Base-by-base conservation (phyloP, 306 rosid species). In the Prunus kanzakura region DNA sequence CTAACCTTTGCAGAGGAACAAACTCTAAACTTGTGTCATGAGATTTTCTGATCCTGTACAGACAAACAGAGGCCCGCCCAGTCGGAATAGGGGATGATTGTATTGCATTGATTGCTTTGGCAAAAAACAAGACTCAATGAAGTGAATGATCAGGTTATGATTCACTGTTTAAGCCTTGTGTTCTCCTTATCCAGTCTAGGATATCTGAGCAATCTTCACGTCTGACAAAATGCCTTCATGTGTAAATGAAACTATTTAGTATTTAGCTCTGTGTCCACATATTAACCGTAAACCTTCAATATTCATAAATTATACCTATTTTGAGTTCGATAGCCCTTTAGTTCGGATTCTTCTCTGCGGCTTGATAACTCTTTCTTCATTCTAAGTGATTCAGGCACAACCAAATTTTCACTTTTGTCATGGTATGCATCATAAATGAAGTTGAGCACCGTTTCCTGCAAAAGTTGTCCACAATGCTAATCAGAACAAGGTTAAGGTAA, bases 151-250 rank as follows among this genome's bases (percentile, higher is more conserved):
- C 72, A 20, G 30, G 66, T 75, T 77, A 41, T 11, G 69, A 51
- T 63, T 50, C 55, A 45, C 29, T 46, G 51, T 73, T 76, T 77
- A 82, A 73, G 43, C 55, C 50, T 81, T 85, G 95, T 32, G 89
- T 90, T 82, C 76, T 80, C 66, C 73, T 73, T 84, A 90, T 88
- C 97, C 97, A 92, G 65, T 92, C 89, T 76, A 92, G 84, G 85
- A 95, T 82, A 69, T 62, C 83, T 25, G 74, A 83, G 77, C 93
- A 95, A 90, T 90, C 98, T 79, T 90, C 90, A 35, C 88, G 81
- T 23, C 67, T 84, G 57, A 90, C 79, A 46, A 92, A 92, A 89
- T 84, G 87, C 91, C 96, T 95, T 76, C 81, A 76, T 12, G 80
- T 32, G 8, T 63, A 76, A 82, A 79, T 49, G 79, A 50, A 22